These are phyloP conservation scores for Turnera subulata DNA, from an alignment of 345 rosid genomes.

Conservation along the genomic window DNA sequence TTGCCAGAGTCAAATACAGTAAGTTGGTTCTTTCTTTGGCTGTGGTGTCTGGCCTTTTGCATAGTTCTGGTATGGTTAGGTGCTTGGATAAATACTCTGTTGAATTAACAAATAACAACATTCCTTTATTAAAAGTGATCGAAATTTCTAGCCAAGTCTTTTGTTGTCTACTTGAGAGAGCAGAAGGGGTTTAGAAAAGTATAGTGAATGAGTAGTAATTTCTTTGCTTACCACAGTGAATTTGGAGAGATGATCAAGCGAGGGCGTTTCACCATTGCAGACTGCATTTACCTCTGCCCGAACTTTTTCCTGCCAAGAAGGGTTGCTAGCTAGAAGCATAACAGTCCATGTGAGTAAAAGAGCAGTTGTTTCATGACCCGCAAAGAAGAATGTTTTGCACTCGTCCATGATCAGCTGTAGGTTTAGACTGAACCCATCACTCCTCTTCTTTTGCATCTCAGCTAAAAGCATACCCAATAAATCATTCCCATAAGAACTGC, in stretches of 20 bases:
- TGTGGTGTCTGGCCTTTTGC: no score
- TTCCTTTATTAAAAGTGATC: no score
- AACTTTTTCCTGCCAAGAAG: slow-evolving; percentile 83
- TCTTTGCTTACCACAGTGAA: slow-evolving; percentile 51
- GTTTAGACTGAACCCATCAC: slow-evolving; percentile 38
- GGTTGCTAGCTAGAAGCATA: slow-evolving; percentile 80
- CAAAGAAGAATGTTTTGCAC: slow-evolving; percentile 94
- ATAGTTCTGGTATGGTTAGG: no score
- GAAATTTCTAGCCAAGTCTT: no score
- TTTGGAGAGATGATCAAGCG: slow-evolving; percentile 70
- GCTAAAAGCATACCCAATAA: slow-evolving; percentile 68
- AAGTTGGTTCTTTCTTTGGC: no score
- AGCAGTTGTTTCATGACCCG: slow-evolving; percentile 94
- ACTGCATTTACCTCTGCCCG: slow-evolving; percentile 57
- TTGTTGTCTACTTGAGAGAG: no score
- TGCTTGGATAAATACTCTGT: neutral
- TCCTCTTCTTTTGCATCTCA: slow-evolving; percentile 55
- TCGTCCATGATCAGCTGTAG: slow-evolving; percentile 93
- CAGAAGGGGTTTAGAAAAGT: no score
- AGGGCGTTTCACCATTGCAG: slow-evolving; percentile 57
- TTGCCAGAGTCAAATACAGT: no score
- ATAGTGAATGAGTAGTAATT: no score
- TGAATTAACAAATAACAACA: no score
- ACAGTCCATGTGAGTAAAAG: slow-evolving; percentile 87
- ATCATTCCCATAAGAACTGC: slow-evolving; percentile 77